Base-by-base conservation (phyloP, 129 eudicot species). In the Apium graveolens region DNA sequence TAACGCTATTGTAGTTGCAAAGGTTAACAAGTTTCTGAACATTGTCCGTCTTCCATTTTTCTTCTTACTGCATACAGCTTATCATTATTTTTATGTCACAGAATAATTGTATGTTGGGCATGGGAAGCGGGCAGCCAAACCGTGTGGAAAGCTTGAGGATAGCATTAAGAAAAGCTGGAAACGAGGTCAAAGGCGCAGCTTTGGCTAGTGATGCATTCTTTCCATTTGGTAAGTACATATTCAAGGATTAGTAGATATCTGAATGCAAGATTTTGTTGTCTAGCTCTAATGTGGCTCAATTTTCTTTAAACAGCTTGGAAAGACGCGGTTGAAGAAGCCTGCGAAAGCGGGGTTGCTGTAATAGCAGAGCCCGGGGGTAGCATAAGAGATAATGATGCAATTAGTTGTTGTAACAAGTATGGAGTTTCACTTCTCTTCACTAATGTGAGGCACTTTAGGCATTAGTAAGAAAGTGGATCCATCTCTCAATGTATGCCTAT, bases 121-220 rank as follows among this genome's bases (percentile, higher is more conserved):
- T 96, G 99, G 99, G 99, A 81, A 96, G 97, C 75, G 99, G 99
- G 68, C 99, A 92, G 49, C 97, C 99, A 1, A 96, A 92, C 79
- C 97, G 99, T 80, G 80, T 88, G 80, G 99, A 96, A 85, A 96
- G 99, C 85, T 82, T 96, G 86, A 92, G 97, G 84, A 92, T 96
- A 70, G 99, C 99, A 57, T 66, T 88, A 78, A 96, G 84, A 87
- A 96, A 96, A 89, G 99, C 97, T 51, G 97, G 99, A 65, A 86
- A 87, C 38, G 97, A 95, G 80, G 97, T 90, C 84, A 89, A 88
- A 79, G 99, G 99, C 76, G 92, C 99, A 20, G 96, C 99, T 81
- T 92, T 95, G 87, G 99, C 99, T 16, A 96, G 97, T 77, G 99
- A 96, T 46, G 99, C 96, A 3, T 95, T 96, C 87, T 96, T 96